phyloP scores from a whole-genome alignment of 169 alveolate genomes.

The Eimeria necatrix region DNA sequence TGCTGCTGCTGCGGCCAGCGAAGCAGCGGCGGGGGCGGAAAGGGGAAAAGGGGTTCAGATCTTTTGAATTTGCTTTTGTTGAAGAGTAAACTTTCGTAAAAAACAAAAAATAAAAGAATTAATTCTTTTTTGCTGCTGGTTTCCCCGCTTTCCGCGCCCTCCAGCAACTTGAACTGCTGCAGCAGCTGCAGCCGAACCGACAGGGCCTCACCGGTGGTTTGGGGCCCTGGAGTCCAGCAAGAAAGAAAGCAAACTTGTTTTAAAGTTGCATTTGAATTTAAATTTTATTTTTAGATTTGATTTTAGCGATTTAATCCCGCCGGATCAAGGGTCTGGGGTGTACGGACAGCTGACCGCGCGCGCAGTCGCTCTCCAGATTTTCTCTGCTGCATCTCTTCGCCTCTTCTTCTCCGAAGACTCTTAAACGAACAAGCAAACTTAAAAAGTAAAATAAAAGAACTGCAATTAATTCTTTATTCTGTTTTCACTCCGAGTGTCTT shows the following conservation, averaged over 20 bases:
- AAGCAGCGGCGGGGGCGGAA: too few relatives aligned
- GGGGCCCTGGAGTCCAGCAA: too few relatives aligned
- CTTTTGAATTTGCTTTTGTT: background rate
- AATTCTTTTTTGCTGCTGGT: background rate
- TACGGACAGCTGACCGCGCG: background rate
- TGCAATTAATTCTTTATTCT: background rate
- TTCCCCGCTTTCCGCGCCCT: background rate
- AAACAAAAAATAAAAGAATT: too few relatives aligned
- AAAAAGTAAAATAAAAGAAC: background rate
- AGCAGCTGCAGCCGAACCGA: too few relatives aligned
- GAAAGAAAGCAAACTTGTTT: too few relatives aligned
- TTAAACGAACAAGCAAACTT: background rate
- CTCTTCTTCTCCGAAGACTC: background rate
- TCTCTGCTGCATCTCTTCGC: too few relatives aligned
- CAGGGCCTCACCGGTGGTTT: too few relatives aligned
- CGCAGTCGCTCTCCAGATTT: background rate
- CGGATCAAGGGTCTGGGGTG: background rate
- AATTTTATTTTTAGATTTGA: too few relatives aligned
- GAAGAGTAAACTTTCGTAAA: background rate
- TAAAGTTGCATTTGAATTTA: too few relatives aligned
- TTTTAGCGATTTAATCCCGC: background rate
- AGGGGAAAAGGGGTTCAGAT: too few relatives aligned
- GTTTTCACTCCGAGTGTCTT: too few relatives aligned
- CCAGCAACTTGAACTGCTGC: background rate
- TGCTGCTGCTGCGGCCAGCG: too few relatives aligned